Evolutionary conservation across 192 early-diverging fungal genomes (phyloP), one percentile per base, ranked within the genome.

Genomic region (Spizellomyces punctatus): DNA sequence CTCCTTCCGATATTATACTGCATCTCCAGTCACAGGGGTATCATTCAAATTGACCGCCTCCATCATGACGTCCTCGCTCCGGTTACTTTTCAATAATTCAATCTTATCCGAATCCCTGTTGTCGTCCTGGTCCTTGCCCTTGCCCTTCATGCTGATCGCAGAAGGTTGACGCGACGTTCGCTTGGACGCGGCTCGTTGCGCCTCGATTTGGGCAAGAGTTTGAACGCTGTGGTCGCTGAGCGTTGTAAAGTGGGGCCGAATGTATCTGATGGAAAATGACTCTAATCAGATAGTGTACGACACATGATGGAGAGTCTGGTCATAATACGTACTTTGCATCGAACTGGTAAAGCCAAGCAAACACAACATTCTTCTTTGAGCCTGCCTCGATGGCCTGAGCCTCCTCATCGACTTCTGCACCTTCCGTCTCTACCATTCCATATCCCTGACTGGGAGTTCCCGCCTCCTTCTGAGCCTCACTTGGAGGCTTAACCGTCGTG

Each of bases 161-260:
- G 71, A 72, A 0, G 47, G 62, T 46, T 72, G 71, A 5, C 69
- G 57, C 10, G 67, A 69, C 0, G 67, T 54, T 41, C n/a, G 22
- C 6, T 44, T 42, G 7, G 68, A 61, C 27, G 63, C 63, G 0
- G 14, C 10, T 4, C 71, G 71, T 36, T 16, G 21, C 19, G 43
- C 49, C 27, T 71, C 14, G 43, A 72, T 72, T 44, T 64, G 71
- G 41, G 46, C 44, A 10, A 75, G 66, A 17, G 73, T 75, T 62
- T 75, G 58, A 6, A 69, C 58, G 58, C 69, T 67, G 16, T 46
- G 27, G 8, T 68, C 66, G 49, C 66, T 63, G n/a, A 75, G 73
- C 21, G 73, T 82, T 7, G 76, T 78, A 56, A 82, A 79, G 81
- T 82, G 74, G 5, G 81, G 81, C n/a, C 81, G 81, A 61, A 82